Conservation (phyloP, 768 basidiomycete species). For the Tephrocybe sp. region DNA sequence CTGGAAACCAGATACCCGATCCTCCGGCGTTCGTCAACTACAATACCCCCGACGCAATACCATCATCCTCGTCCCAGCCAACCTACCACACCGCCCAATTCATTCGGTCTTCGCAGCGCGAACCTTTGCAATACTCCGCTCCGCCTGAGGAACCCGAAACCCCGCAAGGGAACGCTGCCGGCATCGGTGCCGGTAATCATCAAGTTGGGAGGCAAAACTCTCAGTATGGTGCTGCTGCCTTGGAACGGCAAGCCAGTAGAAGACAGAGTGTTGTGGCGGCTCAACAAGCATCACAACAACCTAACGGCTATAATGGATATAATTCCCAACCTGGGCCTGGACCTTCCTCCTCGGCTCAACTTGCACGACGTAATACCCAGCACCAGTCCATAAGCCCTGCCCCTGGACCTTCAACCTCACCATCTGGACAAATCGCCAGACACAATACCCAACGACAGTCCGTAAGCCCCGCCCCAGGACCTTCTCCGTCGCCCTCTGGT, state of each 20-base stretch:
- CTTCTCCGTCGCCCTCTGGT: constrained; percentile 20
- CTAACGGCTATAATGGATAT: constrained; percentile 32
- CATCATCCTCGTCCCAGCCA: constrained; percentile 54
- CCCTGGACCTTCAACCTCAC: constrained; percentile 20
- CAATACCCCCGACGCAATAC: constrained; percentile 60
- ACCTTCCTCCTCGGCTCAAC: constrained; percentile 16
- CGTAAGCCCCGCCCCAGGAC: constrained; percentile 17
- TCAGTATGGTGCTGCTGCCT: constrained; percentile 22
- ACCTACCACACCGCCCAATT: constrained; percentile 60
- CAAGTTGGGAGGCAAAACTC: constrained; percentile 35
- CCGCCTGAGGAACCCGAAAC: constrained; percentile 37
- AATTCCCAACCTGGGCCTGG: constrained; percentile 5
- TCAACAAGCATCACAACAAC: constrained; percentile 23
- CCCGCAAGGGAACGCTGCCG: constrained; percentile 53
- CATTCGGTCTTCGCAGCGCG: constrained; percentile 38
- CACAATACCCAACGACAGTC: constrained; percentile 14
- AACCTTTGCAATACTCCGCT: constrained; percentile 26
- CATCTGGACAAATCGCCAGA: constrained; percentile 15
- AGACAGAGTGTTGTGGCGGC: constrained; percentile 11
- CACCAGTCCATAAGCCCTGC: constrained; percentile 18
- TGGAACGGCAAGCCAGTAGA: constrained; percentile 31
- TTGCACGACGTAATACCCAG: constrained; percentile 19
- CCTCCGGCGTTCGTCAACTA: constrained; percentile 87
- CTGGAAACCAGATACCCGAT: constrained; percentile 85
- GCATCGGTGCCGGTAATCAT: constrained; percentile 67